These are phyloP conservation scores for Carpinus viminea DNA, from an alignment of 306 rosid species.

Conservation along the genomic window DNA sequence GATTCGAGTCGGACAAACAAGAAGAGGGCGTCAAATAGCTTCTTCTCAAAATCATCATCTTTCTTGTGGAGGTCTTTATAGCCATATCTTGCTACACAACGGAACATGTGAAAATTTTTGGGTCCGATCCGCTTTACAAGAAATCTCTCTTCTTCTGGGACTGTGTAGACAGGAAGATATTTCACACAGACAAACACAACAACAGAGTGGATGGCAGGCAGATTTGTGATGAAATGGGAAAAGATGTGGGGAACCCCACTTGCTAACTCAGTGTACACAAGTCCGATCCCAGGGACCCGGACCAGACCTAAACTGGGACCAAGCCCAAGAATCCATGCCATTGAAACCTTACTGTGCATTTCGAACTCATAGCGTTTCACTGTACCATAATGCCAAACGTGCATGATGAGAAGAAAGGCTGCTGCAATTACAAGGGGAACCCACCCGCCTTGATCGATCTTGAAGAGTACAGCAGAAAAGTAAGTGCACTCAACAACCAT, in stretches of 20 bases:
- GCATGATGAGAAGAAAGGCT: slow-evolving; percentile 51
- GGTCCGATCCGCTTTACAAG: slow-evolving; percentile 59
- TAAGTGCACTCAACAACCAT: slow-evolving; percentile 53
- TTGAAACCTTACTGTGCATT: slow-evolving; percentile 59
- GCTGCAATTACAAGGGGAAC: slow-evolving; percentile 53
- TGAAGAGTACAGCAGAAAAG: slow-evolving; percentile 55
- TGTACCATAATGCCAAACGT: slow-evolving; percentile 59
- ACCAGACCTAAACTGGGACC: slow-evolving; percentile 63
- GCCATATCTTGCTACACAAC: slow-evolving; percentile 65
- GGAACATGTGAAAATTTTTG: slow-evolving; percentile 54
- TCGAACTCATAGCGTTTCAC: slow-evolving; percentile 51
- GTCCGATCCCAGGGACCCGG: slow-evolving; percentile 65
- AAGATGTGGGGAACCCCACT: slow-evolving; percentile 65
- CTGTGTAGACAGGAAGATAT: slow-evolving; percentile 60
- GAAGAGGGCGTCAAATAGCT: slow-evolving; percentile 51
- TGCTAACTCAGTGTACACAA: slow-evolving; percentile 66
- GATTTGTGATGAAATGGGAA: slow-evolving; percentile 64
- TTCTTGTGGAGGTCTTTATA: slow-evolving; percentile 54
- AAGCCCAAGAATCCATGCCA: slow-evolving; percentile 69
- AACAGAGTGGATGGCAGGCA: slow-evolving; percentile 61
- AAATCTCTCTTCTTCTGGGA: slow-evolving; percentile 58
- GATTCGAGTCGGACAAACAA: slow-evolving; percentile 47
- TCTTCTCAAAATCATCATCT: slow-evolving; percentile 60
- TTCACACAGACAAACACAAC: slow-evolving; percentile 62
- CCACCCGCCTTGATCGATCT: slow-evolving; percentile 61